Base-by-base conservation (phyloP, 164 flowering plant genomes). In the Berberis vulgaris region DNA sequence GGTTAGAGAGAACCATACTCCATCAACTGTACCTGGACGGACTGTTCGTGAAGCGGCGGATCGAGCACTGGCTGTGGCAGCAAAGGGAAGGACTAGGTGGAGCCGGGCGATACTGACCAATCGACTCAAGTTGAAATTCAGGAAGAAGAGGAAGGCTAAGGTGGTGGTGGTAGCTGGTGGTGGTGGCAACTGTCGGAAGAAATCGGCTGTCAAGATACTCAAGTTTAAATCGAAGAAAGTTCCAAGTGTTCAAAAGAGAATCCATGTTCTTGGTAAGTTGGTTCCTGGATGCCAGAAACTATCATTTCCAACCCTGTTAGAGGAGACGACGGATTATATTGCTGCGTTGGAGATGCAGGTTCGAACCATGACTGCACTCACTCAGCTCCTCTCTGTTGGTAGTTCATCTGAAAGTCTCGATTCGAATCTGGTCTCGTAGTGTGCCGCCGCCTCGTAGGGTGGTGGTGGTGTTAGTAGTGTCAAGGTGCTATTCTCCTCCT, bases 261-360 rank as follows among this genome's bases (percentile, higher is more conserved):
- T 74, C 2, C 67, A 78, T 43, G 71, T 76, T 40, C 83, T 88
- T 0, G 90, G 90, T n/a, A 77, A 88, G 54, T 64, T 88, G 41
- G 88, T 88, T 43, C 96, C 96, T 67, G 96, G 96, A n/a, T 83
- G 96, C 79, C 73, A 78, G 69, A 82, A 86, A 62, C 71, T 81
- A 54, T 69, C 86, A 39, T 66, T 86, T 62, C 89, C 91, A 47
- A 77, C 69, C 1, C 72, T 88, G 45, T 73, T 88, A 52, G 96
- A 88, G 13, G 96, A 88, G 66, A 76, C 89, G 0, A 71, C 78
- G 7, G 96, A 88, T 65, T 88, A 86, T 60, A 84, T 88, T 42
- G 73, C 86, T 2, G 96, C 96, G 47, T 68, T 84, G 63, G 84
- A 86, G 84, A 88, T 88, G 89, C 96, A 88, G 70, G 75, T 88